phyloP scores from a whole-genome alignment of 495 filamentous ascomycete genomes.

The Tuber indicum region DNA sequence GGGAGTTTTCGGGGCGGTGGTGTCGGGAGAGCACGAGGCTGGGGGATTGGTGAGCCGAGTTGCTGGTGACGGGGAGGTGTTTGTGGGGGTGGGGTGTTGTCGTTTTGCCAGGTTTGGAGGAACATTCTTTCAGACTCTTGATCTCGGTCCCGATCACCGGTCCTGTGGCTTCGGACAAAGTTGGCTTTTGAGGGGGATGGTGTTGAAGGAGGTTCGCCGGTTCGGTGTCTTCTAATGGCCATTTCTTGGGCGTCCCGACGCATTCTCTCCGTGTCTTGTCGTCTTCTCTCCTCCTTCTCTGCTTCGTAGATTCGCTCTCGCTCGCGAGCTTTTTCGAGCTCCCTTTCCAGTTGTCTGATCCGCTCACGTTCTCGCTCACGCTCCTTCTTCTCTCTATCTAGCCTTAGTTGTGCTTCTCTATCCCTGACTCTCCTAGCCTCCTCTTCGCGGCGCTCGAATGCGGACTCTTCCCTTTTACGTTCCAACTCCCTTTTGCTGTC shows the following conservation, averaged over 20 bases:
- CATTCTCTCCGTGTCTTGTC: conserved; percentile 47
- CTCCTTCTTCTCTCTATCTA: conserved; percentile 31
- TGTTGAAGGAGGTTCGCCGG: conserved; percentile 40
- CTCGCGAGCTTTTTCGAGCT: conserved; percentile 77
- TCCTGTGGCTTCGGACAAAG: conserved; percentile 43
- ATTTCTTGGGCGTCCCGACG: conserved; percentile 49
- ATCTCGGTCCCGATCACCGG: conserved; percentile 39
- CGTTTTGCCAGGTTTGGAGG: conserved; percentile 20
- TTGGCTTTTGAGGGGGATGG: conserved; percentile 1
- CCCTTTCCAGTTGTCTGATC: conserved; percentile 73
- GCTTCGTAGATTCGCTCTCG: conserved; percentile 77
- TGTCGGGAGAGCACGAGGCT: conserved; percentile 39
- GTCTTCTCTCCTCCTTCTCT: conserved; percentile 61
- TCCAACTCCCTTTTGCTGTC: conserved; percentile 61
- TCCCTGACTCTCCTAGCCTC: conserved; percentile 37
- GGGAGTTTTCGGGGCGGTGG: conserved; percentile 42
- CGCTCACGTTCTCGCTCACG: conserved; percentile 51
- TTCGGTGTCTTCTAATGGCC: conserved; percentile 34
- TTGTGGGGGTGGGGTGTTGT: conserved; percentile 33
- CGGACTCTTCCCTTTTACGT: conserved; percentile 54
- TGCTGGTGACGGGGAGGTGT: conserved; percentile 33
- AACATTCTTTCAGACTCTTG: conserved; percentile 28
- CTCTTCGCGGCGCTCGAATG: conserved; percentile 25
- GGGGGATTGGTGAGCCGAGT: conserved; percentile 28
- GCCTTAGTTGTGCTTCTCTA: conserved; percentile 28